Evolutionary conservation across 1,284 basidiomycete species (phyloP).

Genomic region (Gymnopus androsaceus): DNA sequence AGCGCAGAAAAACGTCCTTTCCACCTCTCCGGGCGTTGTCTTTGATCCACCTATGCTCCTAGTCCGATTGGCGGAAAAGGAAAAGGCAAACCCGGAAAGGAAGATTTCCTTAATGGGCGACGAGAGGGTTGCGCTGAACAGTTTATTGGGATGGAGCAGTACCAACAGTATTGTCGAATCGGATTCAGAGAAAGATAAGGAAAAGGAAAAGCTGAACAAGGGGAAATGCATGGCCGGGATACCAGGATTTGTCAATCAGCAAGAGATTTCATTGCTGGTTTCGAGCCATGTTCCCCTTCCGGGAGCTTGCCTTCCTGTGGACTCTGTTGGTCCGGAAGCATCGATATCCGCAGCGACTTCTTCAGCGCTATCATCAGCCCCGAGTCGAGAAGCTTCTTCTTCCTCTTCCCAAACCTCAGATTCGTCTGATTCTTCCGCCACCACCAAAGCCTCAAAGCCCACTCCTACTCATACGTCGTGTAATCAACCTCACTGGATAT

Average conservation of each 20-base stretch:
- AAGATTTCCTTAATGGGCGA: conserved; percentile 37
- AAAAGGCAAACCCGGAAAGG: background rate
- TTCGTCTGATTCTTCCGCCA: background rate
- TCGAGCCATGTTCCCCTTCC: conserved; percentile 43
- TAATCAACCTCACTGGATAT: conserved; percentile 46
- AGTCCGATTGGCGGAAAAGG: conserved; percentile 6
- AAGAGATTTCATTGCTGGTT: conserved; percentile 57
- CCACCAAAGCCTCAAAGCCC: background rate
- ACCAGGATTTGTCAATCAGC: conserved; percentile 59
- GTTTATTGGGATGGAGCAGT: conserved; percentile 60
- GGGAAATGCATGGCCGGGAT: conserved; percentile 53
- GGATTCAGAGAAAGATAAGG: background rate
- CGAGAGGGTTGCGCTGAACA: conserved; percentile 52
- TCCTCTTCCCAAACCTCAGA: background rate
- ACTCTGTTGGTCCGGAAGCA: background rate
- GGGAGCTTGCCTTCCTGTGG: background rate
- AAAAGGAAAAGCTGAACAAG: background rate
- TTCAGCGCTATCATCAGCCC: background rate
- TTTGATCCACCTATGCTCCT: conserved; percentile 9
- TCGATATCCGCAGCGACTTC: background rate
- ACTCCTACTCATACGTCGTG: conserved; percentile 27
- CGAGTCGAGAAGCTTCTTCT: conserved; percentile 6
- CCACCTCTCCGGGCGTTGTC: conserved; percentile 10
- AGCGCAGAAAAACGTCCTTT: conserved; percentile 6
- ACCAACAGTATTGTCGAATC: conserved; percentile 17